Conservation (phyloP, 1,284 basidiomycete species). For the Exobasidium cylindrosporum region DNA sequence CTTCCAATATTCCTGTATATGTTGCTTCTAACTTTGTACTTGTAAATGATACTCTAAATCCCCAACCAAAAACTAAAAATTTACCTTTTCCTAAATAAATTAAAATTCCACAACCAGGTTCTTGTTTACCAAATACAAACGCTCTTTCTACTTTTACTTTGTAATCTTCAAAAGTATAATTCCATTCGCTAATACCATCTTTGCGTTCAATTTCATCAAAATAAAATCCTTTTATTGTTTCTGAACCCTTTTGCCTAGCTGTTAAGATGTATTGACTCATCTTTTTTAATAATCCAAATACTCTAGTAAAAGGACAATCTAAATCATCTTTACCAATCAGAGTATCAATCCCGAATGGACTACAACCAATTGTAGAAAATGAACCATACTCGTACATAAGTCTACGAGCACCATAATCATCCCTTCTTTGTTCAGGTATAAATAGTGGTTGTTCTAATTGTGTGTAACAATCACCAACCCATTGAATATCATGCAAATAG, state of each 20-base stretch:
- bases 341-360: neutral
- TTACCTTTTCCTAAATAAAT: neutral
- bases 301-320: neutral
- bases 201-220: neutral
- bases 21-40: neutral
- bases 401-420: neutral
- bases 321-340: neutral
- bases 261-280: neutral
- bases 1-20: neutral
- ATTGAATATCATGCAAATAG: constrained; percentile 10
- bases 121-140: neutral
- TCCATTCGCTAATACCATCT: too few relatives aligned
- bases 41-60: neutral
- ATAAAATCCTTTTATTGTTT: neutral
- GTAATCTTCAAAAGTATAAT: neutral
- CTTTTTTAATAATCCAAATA: neutral
- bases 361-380: neutral
- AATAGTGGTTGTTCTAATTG: neutral
- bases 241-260: neutral
- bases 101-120: neutral
- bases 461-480: constrained; percentile 8
- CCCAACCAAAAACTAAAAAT: neutral
- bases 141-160: neutral
- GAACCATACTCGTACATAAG: neutral
- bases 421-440: neutral